Conservation (phyloP, 192 early-diverging fungal species). For the Coemansia interrupta region DNA sequence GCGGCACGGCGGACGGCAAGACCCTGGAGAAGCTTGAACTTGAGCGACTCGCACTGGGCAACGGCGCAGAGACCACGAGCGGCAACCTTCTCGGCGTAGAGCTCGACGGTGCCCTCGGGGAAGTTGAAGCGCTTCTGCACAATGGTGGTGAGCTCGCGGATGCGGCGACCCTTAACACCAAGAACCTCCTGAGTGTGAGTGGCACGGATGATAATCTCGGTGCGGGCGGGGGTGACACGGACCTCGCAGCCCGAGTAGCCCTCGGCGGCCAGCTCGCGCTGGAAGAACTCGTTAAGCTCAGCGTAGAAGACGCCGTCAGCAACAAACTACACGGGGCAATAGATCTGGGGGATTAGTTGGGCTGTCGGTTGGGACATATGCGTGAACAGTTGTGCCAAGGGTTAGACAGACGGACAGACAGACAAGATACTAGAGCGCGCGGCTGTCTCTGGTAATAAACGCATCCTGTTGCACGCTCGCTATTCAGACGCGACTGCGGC, state of each 20-base stretch:
- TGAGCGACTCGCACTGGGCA: constrained; percentile 97
- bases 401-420: no score
- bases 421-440: background rate
- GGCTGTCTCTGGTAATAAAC: background rate
- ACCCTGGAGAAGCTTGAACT: constrained; percentile 96
- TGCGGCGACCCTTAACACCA: constrained; percentile 97
- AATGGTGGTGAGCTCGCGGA: constrained; percentile 94
- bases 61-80: constrained; percentile 97
- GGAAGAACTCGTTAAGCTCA: constrained; percentile 99
- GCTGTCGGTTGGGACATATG: no score
- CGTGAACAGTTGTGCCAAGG: no score
- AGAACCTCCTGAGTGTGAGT: constrained; percentile 97
- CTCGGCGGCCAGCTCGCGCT: constrained; percentile 92
- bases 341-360: background rate
- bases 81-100: constrained; percentile 96
- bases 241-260: constrained; percentile 99
- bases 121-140: constrained; percentile 99
- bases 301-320: constrained; percentile 99
- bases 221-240: constrained; percentile 97
- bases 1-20: constrained; percentile 95
- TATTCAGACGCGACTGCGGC: no score
- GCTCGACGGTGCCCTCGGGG: constrained; percentile 95
- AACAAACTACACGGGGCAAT: constrained; percentile 72
- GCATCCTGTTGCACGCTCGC: no score
- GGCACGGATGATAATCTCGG: constrained; percentile 99